A percentile compares a stretch with the other conserved stretches of the same genome.
These are phyloP conservation scores for Populus euphratica DNA, from an alignment of 345 rosid genomes.

Conservation along the genomic window DNA sequence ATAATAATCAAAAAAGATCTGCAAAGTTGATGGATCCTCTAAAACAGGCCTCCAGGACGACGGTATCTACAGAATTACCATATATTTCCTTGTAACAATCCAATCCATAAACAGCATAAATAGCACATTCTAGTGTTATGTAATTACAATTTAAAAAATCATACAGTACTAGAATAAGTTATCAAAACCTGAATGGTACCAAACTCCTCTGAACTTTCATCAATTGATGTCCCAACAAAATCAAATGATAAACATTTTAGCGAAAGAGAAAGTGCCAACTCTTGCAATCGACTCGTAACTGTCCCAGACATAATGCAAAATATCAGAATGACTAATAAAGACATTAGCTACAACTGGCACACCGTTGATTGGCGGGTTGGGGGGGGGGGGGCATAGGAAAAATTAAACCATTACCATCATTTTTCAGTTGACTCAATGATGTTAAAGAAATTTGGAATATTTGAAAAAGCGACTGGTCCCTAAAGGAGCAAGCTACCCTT, in stretches of 20 bases:
- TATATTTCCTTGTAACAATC: constrained; percentile 8
- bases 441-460: constrained; percentile 89
- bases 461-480: constrained; percentile 92
- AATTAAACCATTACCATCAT: constrained; percentile 57
- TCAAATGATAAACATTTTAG: constrained; percentile 94
- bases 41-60: constrained; percentile 80
- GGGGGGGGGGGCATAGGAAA: neutral
- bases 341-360: neutral
- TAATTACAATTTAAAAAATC: neutral
- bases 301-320: constrained; percentile 27
- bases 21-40: constrained; percentile 91
- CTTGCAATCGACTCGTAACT: constrained; percentile 78
- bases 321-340: constrained; percentile 12
- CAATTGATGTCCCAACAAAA: constrained; percentile 95
- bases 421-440: constrained; percentile 81
- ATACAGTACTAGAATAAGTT: neutral
- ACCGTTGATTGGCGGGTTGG: neutral
- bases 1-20: constrained; percentile 94
- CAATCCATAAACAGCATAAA: neutral
- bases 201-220: constrained; percentile 98
- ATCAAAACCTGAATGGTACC: constrained; percentile 90
- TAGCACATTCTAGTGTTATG: constrained; percentile 6
- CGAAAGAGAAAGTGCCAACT: constrained; percentile 91
- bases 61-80: constrained; percentile 59
- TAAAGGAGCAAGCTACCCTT: constrained; percentile 84